phyloP scores from a whole-genome alignment of 176 grass and related monocot species.

The Elymus sibiricus region DNA sequence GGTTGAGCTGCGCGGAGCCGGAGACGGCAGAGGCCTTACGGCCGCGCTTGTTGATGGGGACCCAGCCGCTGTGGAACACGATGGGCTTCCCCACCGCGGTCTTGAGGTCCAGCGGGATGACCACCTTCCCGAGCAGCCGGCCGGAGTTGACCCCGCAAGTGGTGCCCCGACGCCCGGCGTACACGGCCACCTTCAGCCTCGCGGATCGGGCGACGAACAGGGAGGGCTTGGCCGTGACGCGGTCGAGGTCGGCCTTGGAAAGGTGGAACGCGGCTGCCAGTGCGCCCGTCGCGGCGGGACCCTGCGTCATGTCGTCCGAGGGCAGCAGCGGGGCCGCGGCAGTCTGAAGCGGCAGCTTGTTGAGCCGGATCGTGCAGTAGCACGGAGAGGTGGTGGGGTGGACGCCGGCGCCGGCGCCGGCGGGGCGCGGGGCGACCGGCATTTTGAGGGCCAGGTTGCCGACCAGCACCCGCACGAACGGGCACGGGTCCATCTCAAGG shows the following conservation, averaged over 20 bases:
- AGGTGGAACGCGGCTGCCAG: constrained; percentile 70
- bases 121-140: constrained; percentile 62
- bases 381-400: constrained; percentile 64
- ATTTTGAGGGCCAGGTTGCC: constrained; percentile 80
- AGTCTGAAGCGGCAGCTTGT: constrained; percentile 57
- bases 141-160: constrained; percentile 38
- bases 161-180: constrained; percentile 39
- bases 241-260: constrained; percentile 56
- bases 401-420: constrained; percentile 45
- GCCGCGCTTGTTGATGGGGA: constrained; percentile 41
- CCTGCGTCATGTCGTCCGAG: neutral
- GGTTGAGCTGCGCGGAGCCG: constrained; percentile 30
- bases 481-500: constrained; percentile 81
- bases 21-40: neutral
- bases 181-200: constrained; percentile 61
- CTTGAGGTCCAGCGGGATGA: constrained; percentile 59
- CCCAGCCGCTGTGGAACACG: constrained; percentile 66
- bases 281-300: constrained; percentile 9
- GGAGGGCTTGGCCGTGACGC: constrained; percentile 36
- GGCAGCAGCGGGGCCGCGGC: constrained; percentile 44
- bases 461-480: constrained; percentile 89
- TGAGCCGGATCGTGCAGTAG: constrained; percentile 85
- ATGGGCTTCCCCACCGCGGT: constrained; percentile 27
- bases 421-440: constrained; percentile 35
- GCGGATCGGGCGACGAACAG: constrained; percentile 32